Evolutionary conservation across 192 early-diverging fungal genomes (phyloP), one percentile per base, ranked within the genome.

Genomic region (Coemansia sp.): DNA sequence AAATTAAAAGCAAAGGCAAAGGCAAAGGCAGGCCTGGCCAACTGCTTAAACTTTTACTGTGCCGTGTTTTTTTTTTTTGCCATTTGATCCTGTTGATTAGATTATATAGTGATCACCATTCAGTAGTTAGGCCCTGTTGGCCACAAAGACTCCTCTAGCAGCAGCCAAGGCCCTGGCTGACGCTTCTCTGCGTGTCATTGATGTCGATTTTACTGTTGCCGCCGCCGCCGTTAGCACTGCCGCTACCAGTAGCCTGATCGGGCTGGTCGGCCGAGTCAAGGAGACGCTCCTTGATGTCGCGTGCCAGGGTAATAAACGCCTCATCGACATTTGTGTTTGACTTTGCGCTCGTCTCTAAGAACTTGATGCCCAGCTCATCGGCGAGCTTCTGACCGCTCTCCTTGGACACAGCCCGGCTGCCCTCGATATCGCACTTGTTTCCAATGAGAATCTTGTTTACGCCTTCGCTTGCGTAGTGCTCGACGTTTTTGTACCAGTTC

Each of bases 401-500:
- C 81, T 92, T 97, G 72, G 88, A 84, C 56, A 99, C 92, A 6
- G 93, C 94, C 92, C 95, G 70, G 47, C 56, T 58, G 33, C 75
- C 97, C 42, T 91, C 87, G 88, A 97, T 93, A 81, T 99, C 97
- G 79, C 96, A 97, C 73, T 99, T 99, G 88, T 99, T 99, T 59
- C 96, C 97, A 82, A 99, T 93, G 56, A 99, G 87, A 41, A 99
- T 96, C 82, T 96, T 96, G 86, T 97, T 96, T 14, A 99, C 97
- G 58, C 95, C 96, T 76, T 98, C 96, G 76, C 90, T 96, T 42
- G 97, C 97, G 75, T 99, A 93, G 75, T 99, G 96, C 77, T 99
- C 97, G 73, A 99, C 96, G 82, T 99, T 99, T 65, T 93, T 92
- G 75, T 98, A 96, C 97, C 97, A 99, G 85, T 96, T 99, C 73